These are phyloP conservation scores for Ambrosia hybrid DNA, from an alignment of 140 eudicot species.

Conservation along the genomic window DNA sequence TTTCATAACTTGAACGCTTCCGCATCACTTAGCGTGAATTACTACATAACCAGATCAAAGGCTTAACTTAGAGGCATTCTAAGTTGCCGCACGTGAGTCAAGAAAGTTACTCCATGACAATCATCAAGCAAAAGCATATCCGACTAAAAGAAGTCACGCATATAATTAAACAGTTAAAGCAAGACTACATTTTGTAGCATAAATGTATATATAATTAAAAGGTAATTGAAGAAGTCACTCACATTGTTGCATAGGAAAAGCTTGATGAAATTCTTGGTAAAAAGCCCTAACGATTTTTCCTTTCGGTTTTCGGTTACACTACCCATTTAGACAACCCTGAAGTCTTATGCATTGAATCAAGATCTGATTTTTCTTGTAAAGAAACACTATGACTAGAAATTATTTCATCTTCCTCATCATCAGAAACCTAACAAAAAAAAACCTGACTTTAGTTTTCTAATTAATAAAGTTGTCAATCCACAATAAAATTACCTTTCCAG, in stretches of 20 bases:
- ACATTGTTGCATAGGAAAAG: conserved; percentile 88
- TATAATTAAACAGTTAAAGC: neutral
- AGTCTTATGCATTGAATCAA: conserved; percentile 35
- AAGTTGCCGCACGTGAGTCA: no score
- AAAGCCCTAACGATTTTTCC: conserved; percentile 90
- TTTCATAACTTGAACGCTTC: no score
- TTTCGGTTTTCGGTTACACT: conserved; percentile 55
- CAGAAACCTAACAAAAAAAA: conserved; percentile 59
- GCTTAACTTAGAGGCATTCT: no score
- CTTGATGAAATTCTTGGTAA: conserved; percentile 92
- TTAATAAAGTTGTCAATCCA: neutral
- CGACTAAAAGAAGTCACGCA: conserved; percentile 36
- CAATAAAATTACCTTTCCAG: conserved; percentile 46
- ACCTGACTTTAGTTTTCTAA: neutral
- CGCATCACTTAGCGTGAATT: no score
- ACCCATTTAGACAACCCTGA: conserved; percentile 58
- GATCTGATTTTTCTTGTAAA: conserved; percentile 50
- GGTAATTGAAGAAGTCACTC: conserved; percentile 3
- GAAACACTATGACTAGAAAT: conserved; percentile 40
- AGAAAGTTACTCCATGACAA: no score
- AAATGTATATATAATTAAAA: neutral
- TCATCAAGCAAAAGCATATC: conserved; percentile 81
- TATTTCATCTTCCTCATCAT: conserved; percentile 65
- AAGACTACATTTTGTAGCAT: no score
- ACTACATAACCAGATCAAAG: no score